Conservation (phyloP, 2,329 filamentous ascomycete genomes). For the Penicillium sumatraense region DNA sequence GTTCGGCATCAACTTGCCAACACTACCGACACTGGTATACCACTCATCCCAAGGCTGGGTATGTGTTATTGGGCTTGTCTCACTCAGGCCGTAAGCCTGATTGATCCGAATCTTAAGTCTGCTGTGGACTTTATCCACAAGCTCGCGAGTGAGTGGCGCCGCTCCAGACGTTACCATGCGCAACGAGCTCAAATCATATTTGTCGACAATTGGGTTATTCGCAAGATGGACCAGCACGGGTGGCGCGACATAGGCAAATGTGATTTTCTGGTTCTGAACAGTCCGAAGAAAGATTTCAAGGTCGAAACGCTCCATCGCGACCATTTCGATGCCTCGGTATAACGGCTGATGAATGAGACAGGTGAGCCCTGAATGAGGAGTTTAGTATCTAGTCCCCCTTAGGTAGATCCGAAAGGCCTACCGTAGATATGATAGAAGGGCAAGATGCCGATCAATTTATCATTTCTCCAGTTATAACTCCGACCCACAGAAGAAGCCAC, state of each 20-base stretch:
- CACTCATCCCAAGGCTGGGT: constrained; percentile 23
- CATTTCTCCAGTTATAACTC: constrained; percentile 14
- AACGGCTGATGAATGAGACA: constrained; percentile 21
- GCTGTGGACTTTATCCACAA: constrained; percentile 19
- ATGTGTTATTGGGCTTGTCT: constrained; percentile 20
- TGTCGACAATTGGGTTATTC: constrained; percentile 13
- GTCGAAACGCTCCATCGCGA: constrained; percentile 22
- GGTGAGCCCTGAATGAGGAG: constrained; percentile 13
- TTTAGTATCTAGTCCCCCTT: not conserved
- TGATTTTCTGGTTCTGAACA: constrained; percentile 15
- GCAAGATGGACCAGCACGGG: constrained; percentile 24
- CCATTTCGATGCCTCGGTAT: constrained; percentile 14
- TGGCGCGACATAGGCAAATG: constrained; percentile 21
- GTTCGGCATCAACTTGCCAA: constrained; percentile 18
- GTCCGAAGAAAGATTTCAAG: constrained; percentile 12
- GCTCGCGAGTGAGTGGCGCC: constrained; percentile 18
- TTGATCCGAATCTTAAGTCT: constrained; percentile 16
- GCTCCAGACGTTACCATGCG: constrained; percentile 27
- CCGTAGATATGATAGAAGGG: constrained; percentile 30
- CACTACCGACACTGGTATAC: constrained; percentile 17
- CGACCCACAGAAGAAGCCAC: constrained; percentile 5
- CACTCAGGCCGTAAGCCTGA: constrained; percentile 25
- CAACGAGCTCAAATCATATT: constrained; percentile 18
- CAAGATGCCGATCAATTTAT: constrained; percentile 16
- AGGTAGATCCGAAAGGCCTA: not conserved